A percentile compares a stretch with the other conserved stretches of the same genome.
These are phyloP conservation scores for Dioscorea zingiberensis DNA, from an alignment of 106 monocot species.

Conservation along the genomic window DNA sequence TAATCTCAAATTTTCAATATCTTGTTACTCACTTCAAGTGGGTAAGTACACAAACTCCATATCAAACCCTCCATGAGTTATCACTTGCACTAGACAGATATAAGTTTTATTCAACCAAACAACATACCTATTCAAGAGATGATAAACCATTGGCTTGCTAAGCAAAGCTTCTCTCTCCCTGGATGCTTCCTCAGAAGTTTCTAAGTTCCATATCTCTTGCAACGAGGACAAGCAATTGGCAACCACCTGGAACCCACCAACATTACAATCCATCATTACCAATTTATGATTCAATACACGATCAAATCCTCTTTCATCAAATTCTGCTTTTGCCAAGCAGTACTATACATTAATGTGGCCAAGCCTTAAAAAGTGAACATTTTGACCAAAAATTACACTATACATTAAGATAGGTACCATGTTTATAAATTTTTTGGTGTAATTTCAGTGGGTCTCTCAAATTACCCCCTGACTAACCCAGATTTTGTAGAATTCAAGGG, in stretches of 20 bases:
- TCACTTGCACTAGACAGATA: too few relatives aligned
- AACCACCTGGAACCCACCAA: slow-evolving; percentile 59
- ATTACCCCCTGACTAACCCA: background rate
- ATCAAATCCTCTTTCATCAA: too few relatives aligned
- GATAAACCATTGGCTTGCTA: slow-evolving; percentile 68
- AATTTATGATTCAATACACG: background rate
- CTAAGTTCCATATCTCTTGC: slow-evolving; percentile 91
- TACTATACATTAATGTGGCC: too few relatives aligned
- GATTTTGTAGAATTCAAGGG: background rate
- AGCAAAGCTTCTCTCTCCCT: slow-evolving; percentile 80
- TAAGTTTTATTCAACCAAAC: background rate
- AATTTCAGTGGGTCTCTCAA: background rate
- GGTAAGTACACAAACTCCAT: too few relatives aligned
- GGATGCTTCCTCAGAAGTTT: slow-evolving; percentile 66
- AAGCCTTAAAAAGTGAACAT: too few relatives aligned
- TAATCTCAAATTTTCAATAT: too few relatives aligned
- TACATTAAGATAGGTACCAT: too few relatives aligned
- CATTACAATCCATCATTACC: background rate
- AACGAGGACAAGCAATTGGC: slow-evolving; percentile 81
- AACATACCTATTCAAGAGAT: slow-evolving; percentile 72
- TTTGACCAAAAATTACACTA: too few relatives aligned
- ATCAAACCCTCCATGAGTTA: too few relatives aligned
- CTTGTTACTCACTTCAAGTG: too few relatives aligned
- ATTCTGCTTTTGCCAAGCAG: too few relatives aligned
- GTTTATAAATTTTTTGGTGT: too few relatives aligned